A percentile compares a stretch with the other conserved stretches of the same genome.
Evolutionary conservation across 2,329 filamentous ascomycete species (phyloP).

Genomic region (Sclerotiophoma versabilis): DNA sequence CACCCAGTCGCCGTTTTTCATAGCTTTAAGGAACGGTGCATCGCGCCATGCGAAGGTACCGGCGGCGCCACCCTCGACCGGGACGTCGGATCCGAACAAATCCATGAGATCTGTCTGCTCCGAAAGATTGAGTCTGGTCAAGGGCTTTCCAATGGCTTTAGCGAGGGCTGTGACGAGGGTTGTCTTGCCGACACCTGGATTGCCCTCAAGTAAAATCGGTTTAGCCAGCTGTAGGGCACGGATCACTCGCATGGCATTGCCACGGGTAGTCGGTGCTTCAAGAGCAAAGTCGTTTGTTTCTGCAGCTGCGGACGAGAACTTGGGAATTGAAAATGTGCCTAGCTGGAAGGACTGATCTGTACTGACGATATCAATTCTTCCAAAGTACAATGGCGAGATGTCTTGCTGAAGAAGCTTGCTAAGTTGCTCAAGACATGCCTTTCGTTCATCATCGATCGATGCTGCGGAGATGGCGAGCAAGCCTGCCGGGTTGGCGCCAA

Average conservation of each 20-base stretch:
- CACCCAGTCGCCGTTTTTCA: conserved; percentile 97
- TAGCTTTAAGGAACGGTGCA: conserved; percentile 91
- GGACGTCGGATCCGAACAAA: conserved; percentile 94
- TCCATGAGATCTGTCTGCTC: conserved; percentile 99
- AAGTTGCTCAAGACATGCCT: conserved; percentile 75
- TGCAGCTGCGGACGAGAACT: conserved; percentile 52
- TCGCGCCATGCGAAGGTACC: conserved; percentile 96
- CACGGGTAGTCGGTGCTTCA: conserved; percentile 84
- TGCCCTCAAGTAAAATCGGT: conserved; percentile 93
- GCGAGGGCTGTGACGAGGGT: conserved; percentile 88
- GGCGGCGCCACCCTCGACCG: conserved; percentile 87
- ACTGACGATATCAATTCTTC: conserved; percentile 65
- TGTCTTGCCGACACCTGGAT: conserved; percentile 97
- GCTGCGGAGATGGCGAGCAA: conserved; percentile 76
- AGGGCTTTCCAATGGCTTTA: conserved; percentile 75
- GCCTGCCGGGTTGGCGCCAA: conserved; percentile 93
- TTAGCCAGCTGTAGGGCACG: conserved; percentile 88
- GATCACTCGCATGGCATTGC: conserved; percentile 89
- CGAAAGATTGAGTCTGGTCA: conserved; percentile 95
- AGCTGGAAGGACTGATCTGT: conserved; percentile 66
- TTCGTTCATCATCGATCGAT: conserved; percentile 74
- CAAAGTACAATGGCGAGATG: conserved; percentile 69
- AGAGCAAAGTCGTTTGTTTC: conserved; percentile 75
- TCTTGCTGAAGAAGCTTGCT: conserved; percentile 70
- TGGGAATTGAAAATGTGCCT: conserved; percentile 75